Percentiles rank a stretch among this genome's conserved stretches.
phyloP scores from a whole-genome alignment of 2,329 filamentous ascomycete species.

The Amauroascus verrucosus region DNA sequence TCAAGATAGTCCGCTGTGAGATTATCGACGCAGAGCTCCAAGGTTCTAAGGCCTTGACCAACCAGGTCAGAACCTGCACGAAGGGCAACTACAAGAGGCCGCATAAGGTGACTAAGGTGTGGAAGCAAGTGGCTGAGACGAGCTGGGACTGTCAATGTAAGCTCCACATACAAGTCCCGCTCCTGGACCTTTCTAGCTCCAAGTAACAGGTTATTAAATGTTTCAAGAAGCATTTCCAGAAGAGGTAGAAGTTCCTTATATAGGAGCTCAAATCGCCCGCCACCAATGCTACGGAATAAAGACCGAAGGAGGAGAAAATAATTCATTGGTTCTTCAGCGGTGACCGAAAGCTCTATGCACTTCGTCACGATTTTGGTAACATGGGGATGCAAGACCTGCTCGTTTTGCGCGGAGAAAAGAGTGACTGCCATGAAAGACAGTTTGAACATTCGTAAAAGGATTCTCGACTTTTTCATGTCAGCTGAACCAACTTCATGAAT shows the following conservation, averaged over 20 bases:
- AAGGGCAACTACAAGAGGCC: constrained; percentile 89
- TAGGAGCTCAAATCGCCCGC: constrained; percentile 90
- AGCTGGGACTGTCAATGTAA: constrained; percentile 91
- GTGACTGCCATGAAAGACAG: constrained; percentile 99
- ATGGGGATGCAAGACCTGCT: constrained; percentile 87
- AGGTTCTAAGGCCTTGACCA: constrained; percentile 80
- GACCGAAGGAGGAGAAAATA: constrained; percentile 91
- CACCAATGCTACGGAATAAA: constrained; percentile 90
- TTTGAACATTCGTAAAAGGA: constrained; percentile 89
- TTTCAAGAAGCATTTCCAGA: constrained; percentile 93
- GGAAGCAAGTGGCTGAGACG: constrained; percentile 87
- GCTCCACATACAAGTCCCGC: constrained; percentile 89
- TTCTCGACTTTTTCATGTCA: constrained; percentile 85
- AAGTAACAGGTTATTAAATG: constrained; percentile 86
- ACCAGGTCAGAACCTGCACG: constrained; percentile 87
- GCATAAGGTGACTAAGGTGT: constrained; percentile 93
- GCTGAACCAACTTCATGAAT: constrained; percentile 90
- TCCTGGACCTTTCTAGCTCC: constrained; percentile 84
- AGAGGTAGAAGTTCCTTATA: constrained; percentile 97
- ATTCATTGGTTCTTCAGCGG: constrained; percentile 94
- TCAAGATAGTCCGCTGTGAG: constrained; percentile 95
- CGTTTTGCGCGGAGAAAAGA: constrained; percentile 86
- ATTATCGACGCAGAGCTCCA: constrained; percentile 97
- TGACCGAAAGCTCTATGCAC: constrained; percentile 91
- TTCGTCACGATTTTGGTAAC: constrained; percentile 96